These are phyloP conservation scores for Diplodia intermedia DNA, from an alignment of 2,329 filamentous ascomycete genomes.

Conservation along the genomic window DNA sequence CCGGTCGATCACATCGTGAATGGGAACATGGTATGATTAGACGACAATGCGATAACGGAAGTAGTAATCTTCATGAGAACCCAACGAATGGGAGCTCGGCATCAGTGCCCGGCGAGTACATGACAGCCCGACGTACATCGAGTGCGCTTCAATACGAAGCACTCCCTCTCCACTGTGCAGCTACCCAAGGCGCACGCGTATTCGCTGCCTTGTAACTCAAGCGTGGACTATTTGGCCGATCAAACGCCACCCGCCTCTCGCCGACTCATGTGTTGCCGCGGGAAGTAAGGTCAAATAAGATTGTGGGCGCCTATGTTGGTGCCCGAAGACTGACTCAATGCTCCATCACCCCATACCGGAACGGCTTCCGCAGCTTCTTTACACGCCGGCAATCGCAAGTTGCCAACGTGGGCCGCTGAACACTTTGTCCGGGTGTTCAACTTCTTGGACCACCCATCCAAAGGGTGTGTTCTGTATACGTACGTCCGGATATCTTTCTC, in stretches of 20 bases:
- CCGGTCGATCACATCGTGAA: too few species aligned
- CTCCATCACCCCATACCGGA: not conserved
- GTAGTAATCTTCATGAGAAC: not conserved
- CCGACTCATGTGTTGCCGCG: not conserved
- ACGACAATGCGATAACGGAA: too few species aligned
- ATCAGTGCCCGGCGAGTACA: not conserved
- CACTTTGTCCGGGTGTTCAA: too few species aligned
- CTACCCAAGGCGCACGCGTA: not conserved
- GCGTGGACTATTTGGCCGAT: not conserved
- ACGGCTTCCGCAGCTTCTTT: not conserved
- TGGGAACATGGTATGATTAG: too few species aligned
- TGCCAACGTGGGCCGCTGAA: not conserved
- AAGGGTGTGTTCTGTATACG: too few species aligned
- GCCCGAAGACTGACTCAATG: conserved; percentile 13
- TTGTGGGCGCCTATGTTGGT: conserved; percentile 17
- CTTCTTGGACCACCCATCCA: too few species aligned
- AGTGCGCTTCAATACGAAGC: not conserved
- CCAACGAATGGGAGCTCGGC: too few species aligned
- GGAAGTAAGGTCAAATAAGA: conserved; percentile 1
- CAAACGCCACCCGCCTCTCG: not conserved
- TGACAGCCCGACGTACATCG: not conserved
- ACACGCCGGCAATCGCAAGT: not conserved
- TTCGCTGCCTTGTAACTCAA: too few species aligned
- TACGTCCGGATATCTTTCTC: too few species aligned
- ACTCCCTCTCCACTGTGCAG: not conserved